Evolutionary conservation across 192 early-diverging fungal genomes (phyloP), one percentile per base, ranked within the genome.

Genomic region (Gryganskiella cystojenkinii): DNA sequence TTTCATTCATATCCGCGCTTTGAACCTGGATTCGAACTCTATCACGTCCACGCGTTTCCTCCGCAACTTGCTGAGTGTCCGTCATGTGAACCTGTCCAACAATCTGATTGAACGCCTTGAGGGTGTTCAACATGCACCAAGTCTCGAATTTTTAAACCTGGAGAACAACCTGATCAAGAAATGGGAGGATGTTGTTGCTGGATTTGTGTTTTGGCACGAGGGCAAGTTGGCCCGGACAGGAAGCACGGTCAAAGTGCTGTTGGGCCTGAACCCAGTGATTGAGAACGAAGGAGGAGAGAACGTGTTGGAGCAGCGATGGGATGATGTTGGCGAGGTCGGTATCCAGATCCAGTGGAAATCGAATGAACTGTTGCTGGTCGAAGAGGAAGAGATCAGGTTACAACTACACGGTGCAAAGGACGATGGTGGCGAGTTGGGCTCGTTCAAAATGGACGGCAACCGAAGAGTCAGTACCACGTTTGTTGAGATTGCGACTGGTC

Each of bases 271-370:
- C 20, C 65, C 66, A 28, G 66, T 78, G 25, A 42, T 69, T 31
- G 73, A 68, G 52, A 78, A 78, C 25, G 73, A 78, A n/a, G 73
- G 73, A 19, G 73, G 73, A 2, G 73, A 78, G 5, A 67, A 78
- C 59, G 73, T 78, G 17, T 55, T 78, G 15, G 73, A 78, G 61
- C 50, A 78, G 31, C 65, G 73, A 24, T 78, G 73, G 73, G 73
- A 67, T 37, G 73, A 78, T 46, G 73, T 78, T 27, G 73, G 73
- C 2, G 66, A 78, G 34, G 54, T 53, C 8, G 73, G 73, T 13
- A 17, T 78, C 0, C 60, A 68, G 46, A 78, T 78, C 25, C 73
- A 78, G 28, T 78, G 73, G 73, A 30, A 53, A 40, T 37, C 73
- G 1, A 65, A 78, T 17, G 73, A 78, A 37, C 19, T 43, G 2